Base-by-base conservation (phyloP, 306 rosid genomes). In the Spatholobus suberectus region DNA sequence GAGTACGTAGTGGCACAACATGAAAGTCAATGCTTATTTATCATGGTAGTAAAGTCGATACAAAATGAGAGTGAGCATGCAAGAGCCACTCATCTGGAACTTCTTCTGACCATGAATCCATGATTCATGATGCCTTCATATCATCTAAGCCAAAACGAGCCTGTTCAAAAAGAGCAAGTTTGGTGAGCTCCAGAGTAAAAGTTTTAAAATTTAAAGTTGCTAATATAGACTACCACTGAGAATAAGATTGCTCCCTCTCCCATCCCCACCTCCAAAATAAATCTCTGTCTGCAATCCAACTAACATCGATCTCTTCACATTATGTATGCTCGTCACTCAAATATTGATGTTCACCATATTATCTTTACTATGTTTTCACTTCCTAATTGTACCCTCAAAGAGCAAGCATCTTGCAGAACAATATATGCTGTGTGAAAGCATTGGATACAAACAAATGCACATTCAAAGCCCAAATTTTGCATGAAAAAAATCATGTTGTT, bases 121-220 rank as follows among this genome's bases (percentile, higher is more conserved):
- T 46, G 40, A 34, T 82, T 85, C 68, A 89, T 49, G 92, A 89
- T 1, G 94, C 97, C 91, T 92, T 96, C 85, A 94, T 57, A 0
- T 94, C 98, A 86, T 96, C 98, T 94, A 96, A 81, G 80, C 98
- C 95, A 27, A 92, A 82, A 6, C 97, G 89, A 73, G 91, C 93
- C 99, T 96, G 91, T 63, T 55, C 58, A 81, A 86, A 13, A 80
- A 78, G 15, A 73, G 59, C 12, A 72, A 82, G 68, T 47, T 54
- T 35, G 2, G 5, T 32, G 70, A 63, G 6, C 4, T 27, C 20
- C 10, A 27, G 35, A 2, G 2, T 62, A 26, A 69, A 82, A 37
- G 52, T 38, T 70, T 63, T 14, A 21, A 7, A 41, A 1, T 13
- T 32, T n/a, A 73, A 73, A 29, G 14, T 17, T 40, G 27, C 11